Evolutionary conservation across 2,329 filamentous ascomycete species (phyloP).

Genomic region (Neurospora sp.): DNA sequence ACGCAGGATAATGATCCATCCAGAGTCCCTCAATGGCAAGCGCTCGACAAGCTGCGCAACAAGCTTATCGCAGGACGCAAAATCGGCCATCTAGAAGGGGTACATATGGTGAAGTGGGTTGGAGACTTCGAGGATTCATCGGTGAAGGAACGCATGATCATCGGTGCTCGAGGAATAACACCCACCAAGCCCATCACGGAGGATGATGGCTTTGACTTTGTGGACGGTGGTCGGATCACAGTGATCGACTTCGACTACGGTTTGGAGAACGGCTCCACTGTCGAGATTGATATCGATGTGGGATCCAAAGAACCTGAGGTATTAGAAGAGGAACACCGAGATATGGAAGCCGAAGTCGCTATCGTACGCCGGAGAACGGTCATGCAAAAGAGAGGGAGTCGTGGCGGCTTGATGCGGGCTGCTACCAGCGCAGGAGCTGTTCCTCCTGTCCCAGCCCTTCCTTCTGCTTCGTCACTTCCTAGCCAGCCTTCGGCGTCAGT

Average conservation of each 20-base stretch:
- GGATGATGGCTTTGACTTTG: conserved; percentile 62
- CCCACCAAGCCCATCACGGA: conserved; percentile 49
- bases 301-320: conserved; percentile 60
- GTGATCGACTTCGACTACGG: conserved; percentile 67
- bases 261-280: conserved; percentile 41
- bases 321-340: conserved; percentile 63
- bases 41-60: conserved; percentile 59
- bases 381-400: conserved; percentile 45
- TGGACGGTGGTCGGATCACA: conserved; percentile 67
- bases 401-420: conserved; percentile 38
- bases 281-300: conserved; percentile 61
- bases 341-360: conserved; percentile 69
- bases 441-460: conserved; percentile 23
- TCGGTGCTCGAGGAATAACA: conserved; percentile 61
- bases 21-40: conserved; percentile 56
- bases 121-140: conserved; percentile 39
- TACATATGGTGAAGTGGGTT: conserved; percentile 65
- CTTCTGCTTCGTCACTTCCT: conserved; percentile 11
- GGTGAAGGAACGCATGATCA: conserved; percentile 50
- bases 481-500: conserved; percentile 11
- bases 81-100: conserved; percentile 54
- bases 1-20: conserved; percentile 26
- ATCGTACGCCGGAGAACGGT: conserved; percentile 68
- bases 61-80: conserved; percentile 59
- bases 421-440: conserved; percentile 32